phyloP scores from a whole-genome alignment of 176 grass and related monocot genomes.

The Rhynchospora breviuscula region DNA sequence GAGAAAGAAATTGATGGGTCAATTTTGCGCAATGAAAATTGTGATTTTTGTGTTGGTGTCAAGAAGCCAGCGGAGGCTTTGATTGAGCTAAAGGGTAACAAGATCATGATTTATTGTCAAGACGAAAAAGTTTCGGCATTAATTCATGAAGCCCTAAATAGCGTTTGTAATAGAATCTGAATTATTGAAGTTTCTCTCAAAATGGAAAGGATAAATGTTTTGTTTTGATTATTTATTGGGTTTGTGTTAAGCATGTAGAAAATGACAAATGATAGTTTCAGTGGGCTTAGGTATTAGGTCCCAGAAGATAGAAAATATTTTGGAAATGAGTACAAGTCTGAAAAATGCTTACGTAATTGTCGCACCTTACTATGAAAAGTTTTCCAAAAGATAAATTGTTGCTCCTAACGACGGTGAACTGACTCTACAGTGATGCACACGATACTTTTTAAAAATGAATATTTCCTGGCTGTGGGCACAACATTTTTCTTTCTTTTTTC shows the following conservation, averaged over 20 bases:
- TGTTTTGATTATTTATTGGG: background rate
- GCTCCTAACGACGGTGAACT: background rate
- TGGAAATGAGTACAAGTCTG: background rate
- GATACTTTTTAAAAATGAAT: background rate
- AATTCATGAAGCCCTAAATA: conserved; percentile 47
- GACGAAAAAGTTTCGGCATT: conserved; percentile 26
- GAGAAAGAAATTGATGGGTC: conserved; percentile 49
- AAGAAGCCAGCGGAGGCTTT: conserved; percentile 45
- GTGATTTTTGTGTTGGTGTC: conserved; percentile 28
- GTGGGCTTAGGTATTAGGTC: background rate
- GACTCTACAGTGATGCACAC: background rate
- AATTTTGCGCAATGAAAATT: conserved; percentile 13
- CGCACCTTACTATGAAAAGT: background rate
- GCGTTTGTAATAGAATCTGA: conserved; percentile 50
- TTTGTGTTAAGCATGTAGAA: background rate
- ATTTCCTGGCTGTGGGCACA: too few relatives aligned
- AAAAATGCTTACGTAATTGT: background rate
- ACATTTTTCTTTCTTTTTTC: too few relatives aligned
- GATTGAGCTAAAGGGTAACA: conserved; percentile 29
- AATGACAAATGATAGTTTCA: background rate
- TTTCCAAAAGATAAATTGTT: background rate
- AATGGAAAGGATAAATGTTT: background rate
- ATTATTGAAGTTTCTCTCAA: background rate
- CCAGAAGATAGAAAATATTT: background rate
- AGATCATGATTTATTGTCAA: conserved; percentile 43